These are phyloP conservation scores for Ephemerocybe angulata DNA, from an alignment of 768 basidiomycete species.

Conservation along the genomic window DNA sequence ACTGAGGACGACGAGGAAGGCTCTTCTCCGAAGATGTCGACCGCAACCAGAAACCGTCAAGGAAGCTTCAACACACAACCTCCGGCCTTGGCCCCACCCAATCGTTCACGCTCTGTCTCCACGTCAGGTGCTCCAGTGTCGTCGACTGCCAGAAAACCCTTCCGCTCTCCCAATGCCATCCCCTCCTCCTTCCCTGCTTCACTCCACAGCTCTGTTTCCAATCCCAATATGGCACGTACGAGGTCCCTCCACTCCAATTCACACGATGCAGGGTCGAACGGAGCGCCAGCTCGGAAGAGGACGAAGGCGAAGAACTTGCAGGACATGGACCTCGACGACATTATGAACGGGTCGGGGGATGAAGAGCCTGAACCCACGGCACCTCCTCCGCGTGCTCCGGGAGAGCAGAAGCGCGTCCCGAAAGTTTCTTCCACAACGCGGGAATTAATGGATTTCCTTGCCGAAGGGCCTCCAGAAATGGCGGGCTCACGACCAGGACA, in stretches of 20 bases:
- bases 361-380: conserved; percentile 34
- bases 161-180: conserved; percentile 28
- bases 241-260: conserved; percentile 20
- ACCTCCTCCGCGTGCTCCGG: conserved; percentile 18
- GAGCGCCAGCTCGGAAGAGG: conserved; percentile 48
- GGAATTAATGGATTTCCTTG: conserved; percentile 55
- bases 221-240: conserved; percentile 20
- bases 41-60: conserved; percentile 44
- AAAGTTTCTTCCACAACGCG: conserved; percentile 43
- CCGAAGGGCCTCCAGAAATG: conserved; percentile 49
- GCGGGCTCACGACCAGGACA: conserved; percentile 42
- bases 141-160: conserved; percentile 23
- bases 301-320: conserved; percentile 56
- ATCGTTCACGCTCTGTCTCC: conserved; percentile 40
- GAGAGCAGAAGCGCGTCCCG: conserved; percentile 18
- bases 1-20: conserved; percentile 63
- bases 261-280: conserved; percentile 20
- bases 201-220: conserved; percentile 20
- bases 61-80: conserved; percentile 40
- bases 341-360: conserved; percentile 68
- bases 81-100: conserved; percentile 26
- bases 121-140: conserved; percentile 31
- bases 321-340: conserved; percentile 70
- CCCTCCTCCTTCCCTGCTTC: conserved; percentile 28
- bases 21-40: conserved; percentile 25